Conservation (phyloP, 2,329 filamentous ascomycete genomes). For the Bipolaris sorokiniana region DNA sequence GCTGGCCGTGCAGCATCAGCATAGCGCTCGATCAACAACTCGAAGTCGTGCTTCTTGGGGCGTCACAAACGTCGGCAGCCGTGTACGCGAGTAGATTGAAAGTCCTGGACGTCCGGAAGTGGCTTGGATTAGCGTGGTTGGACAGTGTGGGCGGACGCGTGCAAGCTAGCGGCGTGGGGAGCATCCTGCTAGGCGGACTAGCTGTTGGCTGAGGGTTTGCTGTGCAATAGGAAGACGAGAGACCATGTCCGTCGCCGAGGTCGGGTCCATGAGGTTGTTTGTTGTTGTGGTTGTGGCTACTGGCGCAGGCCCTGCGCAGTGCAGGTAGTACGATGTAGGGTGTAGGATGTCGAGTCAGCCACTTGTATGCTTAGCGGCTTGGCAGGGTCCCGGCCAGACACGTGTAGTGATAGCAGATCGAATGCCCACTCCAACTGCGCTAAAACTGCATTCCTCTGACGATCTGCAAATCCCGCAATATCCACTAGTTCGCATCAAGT, state of each 20-base stretch:
- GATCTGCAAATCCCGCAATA: conserved; percentile 9
- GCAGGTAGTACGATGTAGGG: too few species aligned
- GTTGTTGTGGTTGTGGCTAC: too few species aligned
- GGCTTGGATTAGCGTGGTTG: conserved; percentile 1
- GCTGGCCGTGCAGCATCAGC: conserved; percentile 5
- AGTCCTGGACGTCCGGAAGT: conserved; percentile 4
- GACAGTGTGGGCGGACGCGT: background rate
- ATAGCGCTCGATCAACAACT: conserved; percentile 7
- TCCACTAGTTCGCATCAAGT: conserved; percentile 4
- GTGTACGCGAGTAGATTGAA: conserved; percentile 5
- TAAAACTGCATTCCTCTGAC: background rate
- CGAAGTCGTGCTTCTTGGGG: background rate
- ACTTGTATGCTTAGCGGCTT: background rate
- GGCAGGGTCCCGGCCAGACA: conserved; percentile 1
- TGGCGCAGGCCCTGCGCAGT: too few species aligned
- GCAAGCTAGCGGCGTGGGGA: background rate
- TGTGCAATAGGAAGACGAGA: background rate
- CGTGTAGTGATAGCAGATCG: background rate
- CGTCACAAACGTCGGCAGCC: background rate
- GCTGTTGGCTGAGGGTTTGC: background rate
- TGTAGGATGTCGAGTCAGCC: too few species aligned
- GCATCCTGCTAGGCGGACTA: background rate
- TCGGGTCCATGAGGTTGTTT: background rate
- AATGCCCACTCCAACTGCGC: background rate
- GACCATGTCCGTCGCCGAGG: background rate